These are phyloP conservation scores for Coemansia sp. DNA, from an alignment of 192 early-diverging fungal species.

Conservation along the genomic window DNA sequence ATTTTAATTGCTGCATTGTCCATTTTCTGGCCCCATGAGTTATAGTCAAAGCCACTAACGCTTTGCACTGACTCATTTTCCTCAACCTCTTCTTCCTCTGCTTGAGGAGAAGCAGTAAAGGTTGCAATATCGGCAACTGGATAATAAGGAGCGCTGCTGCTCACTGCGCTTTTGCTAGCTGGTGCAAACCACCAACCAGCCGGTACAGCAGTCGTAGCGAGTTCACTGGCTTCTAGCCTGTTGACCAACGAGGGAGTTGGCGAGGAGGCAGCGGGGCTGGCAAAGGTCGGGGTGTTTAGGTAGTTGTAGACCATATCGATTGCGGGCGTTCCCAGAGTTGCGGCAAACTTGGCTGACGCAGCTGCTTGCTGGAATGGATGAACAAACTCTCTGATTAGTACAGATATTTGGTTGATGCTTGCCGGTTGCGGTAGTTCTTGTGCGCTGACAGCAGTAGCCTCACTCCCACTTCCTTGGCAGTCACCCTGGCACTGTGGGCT, in stretches of 20 bases:
- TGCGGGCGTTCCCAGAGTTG: slow-evolving; percentile 20
- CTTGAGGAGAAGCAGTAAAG: neutral
- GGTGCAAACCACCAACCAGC: slow-evolving; percentile 1
- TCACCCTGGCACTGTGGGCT: slow-evolving; percentile 34
- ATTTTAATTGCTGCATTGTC: slow-evolving; percentile 37
- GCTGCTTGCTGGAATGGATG: neutral
- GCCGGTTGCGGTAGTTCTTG: neutral
- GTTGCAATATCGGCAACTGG: neutral
- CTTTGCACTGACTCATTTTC: neutral
- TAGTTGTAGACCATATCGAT: slow-evolving; percentile 46
- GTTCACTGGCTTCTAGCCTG: neutral
- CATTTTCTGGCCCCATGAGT: slow-evolving; percentile 37
- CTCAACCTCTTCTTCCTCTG: neutral
- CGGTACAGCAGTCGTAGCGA: neutral
- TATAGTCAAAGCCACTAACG: slow-evolving; percentile 26
- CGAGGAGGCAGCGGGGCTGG: neutral
- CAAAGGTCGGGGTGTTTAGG: slow-evolving; percentile 12
- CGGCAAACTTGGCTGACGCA: neutral
- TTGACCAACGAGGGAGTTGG: slow-evolving; percentile 10
- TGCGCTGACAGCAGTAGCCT: neutral
- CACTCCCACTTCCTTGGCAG: slow-evolving; percentile 15
- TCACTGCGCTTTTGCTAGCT: neutral
- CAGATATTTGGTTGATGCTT: neutral
- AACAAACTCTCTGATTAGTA: slow-evolving; percentile 8
- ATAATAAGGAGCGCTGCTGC: neutral